Conservation (phyloP, 169 alveolate species). For the Plasmodium gallinaceum region DNA sequence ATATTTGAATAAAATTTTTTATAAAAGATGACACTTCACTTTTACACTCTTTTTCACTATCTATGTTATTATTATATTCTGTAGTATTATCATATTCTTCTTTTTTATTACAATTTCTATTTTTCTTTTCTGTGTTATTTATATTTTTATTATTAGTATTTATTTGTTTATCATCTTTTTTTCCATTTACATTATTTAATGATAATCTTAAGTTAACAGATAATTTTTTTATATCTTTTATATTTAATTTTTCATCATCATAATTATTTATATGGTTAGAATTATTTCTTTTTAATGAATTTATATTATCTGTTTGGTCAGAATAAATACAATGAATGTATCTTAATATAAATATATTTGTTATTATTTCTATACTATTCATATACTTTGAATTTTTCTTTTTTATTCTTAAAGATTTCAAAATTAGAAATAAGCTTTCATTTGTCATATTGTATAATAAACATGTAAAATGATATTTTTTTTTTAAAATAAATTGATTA, state of each 20-base stretch:
- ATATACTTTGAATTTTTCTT: constrained; percentile 43
- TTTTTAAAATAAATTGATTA: constrained; percentile 13
- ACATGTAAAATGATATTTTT: constrained; percentile 18
- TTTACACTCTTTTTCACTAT: not conserved
- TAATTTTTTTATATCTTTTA: constrained; percentile 5
- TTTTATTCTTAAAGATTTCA: constrained; percentile 26
- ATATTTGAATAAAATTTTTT: constrained; percentile 22
- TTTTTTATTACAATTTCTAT: not conserved
- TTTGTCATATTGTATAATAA: constrained; percentile 35
- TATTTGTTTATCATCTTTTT: not conserved
- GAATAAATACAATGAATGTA: constrained; percentile 41
- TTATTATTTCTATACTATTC: constrained; percentile 38
- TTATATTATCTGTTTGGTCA: not conserved
- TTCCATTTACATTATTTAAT: not conserved
- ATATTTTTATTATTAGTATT: not conserved
- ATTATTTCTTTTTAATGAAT: constrained; percentile 13
- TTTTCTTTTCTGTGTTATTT: not conserved
- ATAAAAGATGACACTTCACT: not conserved
- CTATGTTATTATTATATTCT: not conserved
- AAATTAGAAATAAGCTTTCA: constrained; percentile 43
- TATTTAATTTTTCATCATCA: not conserved
- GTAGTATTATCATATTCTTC: not conserved
- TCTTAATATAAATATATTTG: constrained; percentile 56
- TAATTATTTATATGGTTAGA: not conserved
- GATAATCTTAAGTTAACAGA: not conserved